phyloP scores from a whole-genome alignment of 148 eudicot genomes.

The Agrostemma githago region DNA sequence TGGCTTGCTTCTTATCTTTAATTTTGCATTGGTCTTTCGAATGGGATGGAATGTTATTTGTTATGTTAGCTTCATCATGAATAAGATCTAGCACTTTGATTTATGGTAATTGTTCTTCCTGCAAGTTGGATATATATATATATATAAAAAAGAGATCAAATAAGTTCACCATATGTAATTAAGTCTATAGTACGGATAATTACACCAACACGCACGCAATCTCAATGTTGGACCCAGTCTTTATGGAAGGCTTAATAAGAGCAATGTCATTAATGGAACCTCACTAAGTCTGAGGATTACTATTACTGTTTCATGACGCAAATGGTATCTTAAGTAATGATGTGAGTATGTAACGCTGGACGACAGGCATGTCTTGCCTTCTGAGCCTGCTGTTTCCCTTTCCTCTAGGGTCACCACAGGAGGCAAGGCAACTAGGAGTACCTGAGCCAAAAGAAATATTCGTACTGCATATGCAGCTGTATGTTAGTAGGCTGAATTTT shows the following conservation, averaged over 20 bases:
- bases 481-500: background rate
- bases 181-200: too few relatives aligned
- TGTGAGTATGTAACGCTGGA: too few relatives aligned
- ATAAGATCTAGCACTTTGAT: slow-evolving; percentile 1
- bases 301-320: too few relatives aligned
- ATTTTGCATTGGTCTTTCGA: background rate
- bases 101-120: background rate
- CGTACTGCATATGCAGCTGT: background rate
- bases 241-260: background rate
- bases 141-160: too few relatives aligned
- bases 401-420: background rate
- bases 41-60: background rate
- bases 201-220: too few relatives aligned
- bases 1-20: slow-evolving; percentile 4
- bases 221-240: background rate
- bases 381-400: background rate
- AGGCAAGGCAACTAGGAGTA: background rate
- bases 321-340: too few relatives aligned
- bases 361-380: background rate
- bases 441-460: background rate
- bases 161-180: too few relatives aligned
- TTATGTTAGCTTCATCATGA: background rate
- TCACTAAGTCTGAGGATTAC: too few relatives aligned
- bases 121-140: background rate
- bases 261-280: background rate